Percentiles rank a stretch among this genome's conserved stretches.
Evolutionary conservation across 2,329 filamentous ascomycete genomes (phyloP).

Genomic region (Elsinoe ampelina): DNA sequence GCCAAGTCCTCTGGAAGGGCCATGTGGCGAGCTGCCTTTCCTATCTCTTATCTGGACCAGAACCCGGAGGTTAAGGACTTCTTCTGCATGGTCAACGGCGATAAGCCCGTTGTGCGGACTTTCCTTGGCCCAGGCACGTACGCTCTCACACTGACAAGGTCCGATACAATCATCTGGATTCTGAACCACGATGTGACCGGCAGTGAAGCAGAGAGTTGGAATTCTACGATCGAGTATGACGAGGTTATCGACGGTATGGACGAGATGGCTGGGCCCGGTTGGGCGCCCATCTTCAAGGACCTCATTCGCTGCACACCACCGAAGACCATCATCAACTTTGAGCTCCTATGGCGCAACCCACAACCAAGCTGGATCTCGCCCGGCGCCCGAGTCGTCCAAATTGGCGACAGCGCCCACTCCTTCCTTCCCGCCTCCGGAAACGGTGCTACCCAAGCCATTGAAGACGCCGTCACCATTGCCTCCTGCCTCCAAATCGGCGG

Average conservation of each 20-base stretch:
- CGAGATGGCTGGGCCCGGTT: conserved; percentile 35
- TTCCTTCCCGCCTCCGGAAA: conserved; percentile 38
- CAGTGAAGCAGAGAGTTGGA: conserved; percentile 38
- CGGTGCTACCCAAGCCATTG: conserved; percentile 40
- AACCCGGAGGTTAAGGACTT: conserved; percentile 39
- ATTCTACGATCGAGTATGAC: conserved; percentile 37
- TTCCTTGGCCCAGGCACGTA: conserved; percentile 37
- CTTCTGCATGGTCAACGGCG: conserved; percentile 34
- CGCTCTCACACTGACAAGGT: conserved; percentile 36
- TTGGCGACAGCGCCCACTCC: conserved; percentile 38
- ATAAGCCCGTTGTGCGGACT: conserved; percentile 38
- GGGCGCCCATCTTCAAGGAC: conserved; percentile 38
- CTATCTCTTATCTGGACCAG: conserved; percentile 35
- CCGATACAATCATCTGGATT: conserved; percentile 43
- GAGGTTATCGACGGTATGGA: conserved; percentile 40
- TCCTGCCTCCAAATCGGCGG: conserved; percentile 39
- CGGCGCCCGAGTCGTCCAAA: conserved; percentile 34
- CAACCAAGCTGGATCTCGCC: conserved; percentile 38
- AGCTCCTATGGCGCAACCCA: conserved; percentile 35
- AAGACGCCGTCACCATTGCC: conserved; percentile 38
- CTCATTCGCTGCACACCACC: conserved; percentile 36
- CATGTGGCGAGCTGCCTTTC: conserved; percentile 28
- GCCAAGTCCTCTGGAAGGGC: conserved; percentile 25
- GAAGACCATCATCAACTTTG: conserved; percentile 42
- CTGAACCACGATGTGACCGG: conserved; percentile 41